Evolutionary conservation across 768 basidiomycete genomes (phyloP), one percentile per base, ranked within the genome.

Genomic region (Rickenella mellea): DNA sequence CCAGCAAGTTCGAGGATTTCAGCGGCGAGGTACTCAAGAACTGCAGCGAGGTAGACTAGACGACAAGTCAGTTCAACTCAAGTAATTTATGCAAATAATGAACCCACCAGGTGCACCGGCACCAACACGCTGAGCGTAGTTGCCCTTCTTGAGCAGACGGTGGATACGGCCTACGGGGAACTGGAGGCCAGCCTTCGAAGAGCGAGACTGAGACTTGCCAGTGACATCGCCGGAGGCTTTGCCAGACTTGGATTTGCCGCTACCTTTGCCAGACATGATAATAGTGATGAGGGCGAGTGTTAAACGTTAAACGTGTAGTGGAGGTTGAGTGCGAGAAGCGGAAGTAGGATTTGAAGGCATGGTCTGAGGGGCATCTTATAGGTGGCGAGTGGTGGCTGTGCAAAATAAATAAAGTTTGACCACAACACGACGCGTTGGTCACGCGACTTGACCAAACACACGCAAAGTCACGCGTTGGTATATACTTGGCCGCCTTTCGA

Each of bases 81-180:
- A 22, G 17, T 26, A 22, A 2, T 21, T 28, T 15, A 27, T 27
- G 29, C 25, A 41, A 17, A 6, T 36, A 32, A 26, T 32, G 11
- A 28, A 60, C 64, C 22, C 48, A 82, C 81, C 81, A 56, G 89
- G 86, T 49, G 89, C 85, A 67, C 88, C 87, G 43, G 87, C 84
- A 64, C 89, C 88, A 48, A 91, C 80, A 60, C 89, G 83, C 52
- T 85, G 80, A 39, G 83, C 82, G 50, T 88, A 90, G 70, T 90
- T 89, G 41, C 87, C 87, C 62, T 76, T 77, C 72, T 88, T 88
- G 62, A 90, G 62, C 31, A 88, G 76, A 76, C 85, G 80, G 67
- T 87, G 88, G 47, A 90, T 78, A 83, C 88, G 88, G 73, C 88
- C 88, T 52, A 91, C 87, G 41, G 88, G 88, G 70, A 91, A 86